phyloP scores from a whole-genome alignment of 371 early-diverging fungal genomes.

The Umbelopsis sp. region DNA sequence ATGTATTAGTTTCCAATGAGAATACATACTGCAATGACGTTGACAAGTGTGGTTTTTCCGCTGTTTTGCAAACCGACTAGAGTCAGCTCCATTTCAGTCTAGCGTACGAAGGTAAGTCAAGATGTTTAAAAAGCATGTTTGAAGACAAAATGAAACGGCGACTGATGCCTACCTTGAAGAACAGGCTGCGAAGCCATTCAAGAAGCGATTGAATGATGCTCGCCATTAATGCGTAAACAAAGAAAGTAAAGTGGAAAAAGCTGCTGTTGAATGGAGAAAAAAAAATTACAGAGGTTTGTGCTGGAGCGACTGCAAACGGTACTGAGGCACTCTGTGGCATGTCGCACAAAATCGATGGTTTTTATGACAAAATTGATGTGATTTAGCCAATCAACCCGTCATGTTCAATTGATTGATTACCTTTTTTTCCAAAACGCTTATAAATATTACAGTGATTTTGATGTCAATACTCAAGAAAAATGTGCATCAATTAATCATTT shows the following conservation, averaged over 20 bases:
- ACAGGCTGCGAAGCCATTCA: conserved; percentile 92
- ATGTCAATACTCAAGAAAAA: too few species aligned
- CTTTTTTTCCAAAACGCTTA: too few species aligned
- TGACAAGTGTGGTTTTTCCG: conserved; percentile 97
- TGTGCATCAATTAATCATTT: too few species aligned
- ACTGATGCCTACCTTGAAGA: conserved; percentile 76
- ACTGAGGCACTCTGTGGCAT: conserved; percentile 11
- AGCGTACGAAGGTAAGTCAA: neutral
- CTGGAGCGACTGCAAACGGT: too few species aligned
- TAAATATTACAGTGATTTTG: too few species aligned
- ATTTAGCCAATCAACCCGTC: neutral
- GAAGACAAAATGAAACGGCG: conserved; percentile 21
- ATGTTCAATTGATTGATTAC: too few species aligned
- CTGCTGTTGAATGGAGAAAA: neutral
- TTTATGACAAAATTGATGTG: too few species aligned
- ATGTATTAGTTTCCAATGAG: neutral
- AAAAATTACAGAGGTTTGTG: neutral
- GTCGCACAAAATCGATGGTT: neutral
- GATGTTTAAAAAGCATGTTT: neutral
- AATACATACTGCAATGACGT: conserved; percentile 91
- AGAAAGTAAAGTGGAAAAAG: conserved; percentile 16
- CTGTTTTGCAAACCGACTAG: conserved; percentile 97
- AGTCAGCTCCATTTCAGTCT: conserved; percentile 97
- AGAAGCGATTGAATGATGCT: conserved; percentile 73
- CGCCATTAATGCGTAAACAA: conserved; percentile 51